A percentile compares a stretch with the other conserved stretches of the same genome.
Conservation (phyloP, 2,329 filamentous ascomycete genomes). For the Calonectria hongkongensis region DNA sequence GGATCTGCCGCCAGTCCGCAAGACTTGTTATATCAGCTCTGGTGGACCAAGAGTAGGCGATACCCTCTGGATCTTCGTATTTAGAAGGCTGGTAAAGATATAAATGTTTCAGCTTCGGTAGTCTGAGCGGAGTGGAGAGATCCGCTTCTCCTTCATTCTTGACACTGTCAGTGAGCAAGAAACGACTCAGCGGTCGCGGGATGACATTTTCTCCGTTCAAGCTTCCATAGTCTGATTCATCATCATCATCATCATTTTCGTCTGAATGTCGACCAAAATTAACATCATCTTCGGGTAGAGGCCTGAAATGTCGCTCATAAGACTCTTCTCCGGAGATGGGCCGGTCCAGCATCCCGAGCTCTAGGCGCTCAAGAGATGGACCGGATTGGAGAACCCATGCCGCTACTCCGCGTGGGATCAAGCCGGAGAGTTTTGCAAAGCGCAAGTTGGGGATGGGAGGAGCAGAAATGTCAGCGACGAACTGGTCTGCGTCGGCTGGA, state of each 20-base stretch:
- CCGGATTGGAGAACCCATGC: constrained; percentile 7
- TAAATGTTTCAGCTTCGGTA: not conserved
- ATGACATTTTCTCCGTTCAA: constrained; percentile 7
- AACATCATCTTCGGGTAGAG: not conserved
- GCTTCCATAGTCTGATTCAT: constrained; percentile 5
- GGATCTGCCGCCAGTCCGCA: not conserved
- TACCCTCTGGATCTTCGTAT: constrained; percentile 7
- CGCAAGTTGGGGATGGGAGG: not conserved
- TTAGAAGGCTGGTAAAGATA: constrained; percentile 6
- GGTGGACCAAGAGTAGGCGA: constrained; percentile 7
- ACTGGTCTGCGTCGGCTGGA: not conserved
- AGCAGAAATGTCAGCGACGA: constrained; percentile 1
- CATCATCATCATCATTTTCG: not conserved
- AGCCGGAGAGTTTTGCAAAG: constrained; percentile 8
- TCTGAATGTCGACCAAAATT: not conserved
- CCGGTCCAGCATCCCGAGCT: constrained; percentile 4
- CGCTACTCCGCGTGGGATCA: not conserved
- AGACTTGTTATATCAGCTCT: not conserved
- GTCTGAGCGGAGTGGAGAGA: not conserved
- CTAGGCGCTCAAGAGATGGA: not conserved
- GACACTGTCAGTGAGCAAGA: not conserved
- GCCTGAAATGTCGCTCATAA: not conserved
- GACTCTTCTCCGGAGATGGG: not conserved
- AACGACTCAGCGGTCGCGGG: not conserved
- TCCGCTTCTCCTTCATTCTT: no score